phyloP scores from a whole-genome alignment of 2,329 filamentous ascomycete genomes.

The Amylocarpus encephaloides region DNA sequence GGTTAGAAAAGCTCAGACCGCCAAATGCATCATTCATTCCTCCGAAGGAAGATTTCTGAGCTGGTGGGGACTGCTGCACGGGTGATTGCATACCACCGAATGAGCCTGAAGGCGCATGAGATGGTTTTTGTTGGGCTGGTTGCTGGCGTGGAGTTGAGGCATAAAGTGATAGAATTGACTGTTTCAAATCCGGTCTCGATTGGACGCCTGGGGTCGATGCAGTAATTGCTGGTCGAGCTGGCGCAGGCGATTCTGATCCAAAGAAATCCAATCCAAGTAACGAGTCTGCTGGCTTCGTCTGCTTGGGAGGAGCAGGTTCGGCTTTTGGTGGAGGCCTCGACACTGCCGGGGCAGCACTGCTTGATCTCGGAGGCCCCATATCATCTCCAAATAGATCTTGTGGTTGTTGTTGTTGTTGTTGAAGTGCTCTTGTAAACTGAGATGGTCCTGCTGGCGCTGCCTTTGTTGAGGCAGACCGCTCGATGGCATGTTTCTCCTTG shows the following conservation, averaged over 20 bases:
- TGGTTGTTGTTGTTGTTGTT: slow-evolving; percentile 29
- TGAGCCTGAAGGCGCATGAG: slow-evolving; percentile 53
- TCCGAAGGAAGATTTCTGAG: slow-evolving; percentile 36
- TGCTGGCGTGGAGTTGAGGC: slow-evolving; percentile 77
- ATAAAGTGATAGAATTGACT: slow-evolving; percentile 94
- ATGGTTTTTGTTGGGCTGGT: slow-evolving; percentile 45
- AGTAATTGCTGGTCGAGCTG: slow-evolving; percentile 79
- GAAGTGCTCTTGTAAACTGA: slow-evolving; percentile 39
- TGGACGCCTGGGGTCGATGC: slow-evolving; percentile 58
- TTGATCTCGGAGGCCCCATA: slow-evolving; percentile 60
- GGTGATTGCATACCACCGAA: slow-evolving; percentile 64
- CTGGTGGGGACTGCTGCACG: slow-evolving; percentile 35
- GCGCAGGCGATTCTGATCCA: slow-evolving; percentile 60
- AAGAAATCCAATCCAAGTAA: slow-evolving; percentile 91
- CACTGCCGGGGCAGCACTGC: slow-evolving; percentile 59
- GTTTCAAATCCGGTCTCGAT: slow-evolving; percentile 88
- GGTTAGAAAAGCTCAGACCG: slow-evolving; percentile 52
- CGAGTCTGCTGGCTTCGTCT: slow-evolving; percentile 73
- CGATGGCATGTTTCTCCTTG: slow-evolving; percentile 60
- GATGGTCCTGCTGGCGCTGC: slow-evolving; percentile 28
- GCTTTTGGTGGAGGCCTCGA: slow-evolving; percentile 52
- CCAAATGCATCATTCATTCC: slow-evolving; percentile 76
- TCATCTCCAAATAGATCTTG: slow-evolving; percentile 78
- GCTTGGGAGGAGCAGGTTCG: slow-evolving; percentile 59
- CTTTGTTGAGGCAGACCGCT: slow-evolving; percentile 38